Conservation (phyloP, 306 rosid species). For the Acacia crassicarpa region DNA sequence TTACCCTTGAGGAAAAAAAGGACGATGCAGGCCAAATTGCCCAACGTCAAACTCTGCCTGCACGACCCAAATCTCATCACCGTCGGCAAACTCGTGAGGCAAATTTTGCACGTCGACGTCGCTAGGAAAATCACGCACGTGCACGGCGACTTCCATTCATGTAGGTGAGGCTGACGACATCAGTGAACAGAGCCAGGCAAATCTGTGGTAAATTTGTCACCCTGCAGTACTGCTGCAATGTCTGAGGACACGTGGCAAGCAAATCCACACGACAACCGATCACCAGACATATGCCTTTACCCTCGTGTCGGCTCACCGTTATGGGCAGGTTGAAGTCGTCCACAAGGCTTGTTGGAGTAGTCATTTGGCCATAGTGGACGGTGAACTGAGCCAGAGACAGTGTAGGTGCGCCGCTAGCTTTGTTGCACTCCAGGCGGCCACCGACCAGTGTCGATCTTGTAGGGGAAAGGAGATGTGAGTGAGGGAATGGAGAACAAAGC, state of each 20-base stretch:
- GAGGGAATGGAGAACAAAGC: slow-evolving; percentile 57
- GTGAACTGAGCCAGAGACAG: slow-evolving; percentile 65
- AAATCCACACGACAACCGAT: slow-evolving; percentile 69
- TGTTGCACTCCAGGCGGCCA: slow-evolving; percentile 70
- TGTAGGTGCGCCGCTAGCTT: slow-evolving; percentile 48
- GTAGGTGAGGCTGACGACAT: too few species aligned
- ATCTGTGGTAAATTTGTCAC: slow-evolving; percentile 39
- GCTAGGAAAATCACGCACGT: too few species aligned
- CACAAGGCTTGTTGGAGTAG: slow-evolving; percentile 71
- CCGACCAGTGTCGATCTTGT: slow-evolving; percentile 73
- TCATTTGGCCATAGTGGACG: slow-evolving; percentile 70
- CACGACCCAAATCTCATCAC: too few species aligned
- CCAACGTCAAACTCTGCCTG: too few species aligned
- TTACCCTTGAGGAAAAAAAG: too few species aligned
- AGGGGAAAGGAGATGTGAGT: slow-evolving; percentile 55
- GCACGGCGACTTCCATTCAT: too few species aligned
- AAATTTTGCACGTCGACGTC: too few species aligned
- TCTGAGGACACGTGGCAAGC: slow-evolving; percentile 62
- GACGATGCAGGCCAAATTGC: too few species aligned
- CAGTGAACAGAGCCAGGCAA: accelerated
- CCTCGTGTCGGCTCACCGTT: slow-evolving; percentile 88
- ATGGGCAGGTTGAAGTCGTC: slow-evolving; percentile 82
- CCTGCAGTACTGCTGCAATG: slow-evolving; percentile 43
- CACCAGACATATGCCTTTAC: slow-evolving; percentile 75
- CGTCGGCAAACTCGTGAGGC: too few species aligned